Conservation (phyloP, 2,329 filamentous ascomycete species). For the Paraconiothyrium brasiliense region DNA sequence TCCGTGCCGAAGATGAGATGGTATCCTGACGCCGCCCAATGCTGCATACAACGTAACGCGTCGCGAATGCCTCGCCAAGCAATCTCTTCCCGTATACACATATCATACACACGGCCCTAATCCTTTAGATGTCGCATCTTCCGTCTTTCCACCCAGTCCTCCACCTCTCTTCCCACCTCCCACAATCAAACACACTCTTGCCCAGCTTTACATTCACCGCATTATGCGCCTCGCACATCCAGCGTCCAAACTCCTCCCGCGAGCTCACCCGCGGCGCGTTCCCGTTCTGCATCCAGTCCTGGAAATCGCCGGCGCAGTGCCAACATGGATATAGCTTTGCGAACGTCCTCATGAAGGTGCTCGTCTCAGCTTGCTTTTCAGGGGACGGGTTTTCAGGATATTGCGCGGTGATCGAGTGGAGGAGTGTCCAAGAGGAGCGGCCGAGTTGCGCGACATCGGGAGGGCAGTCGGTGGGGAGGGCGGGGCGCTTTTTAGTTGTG, state of each 20-base stretch:
- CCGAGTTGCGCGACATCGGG: slow-evolving; percentile 89
- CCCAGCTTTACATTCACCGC: slow-evolving; percentile 89
- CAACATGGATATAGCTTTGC: slow-evolving; percentile 93
- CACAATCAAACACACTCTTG: slow-evolving; percentile 90
- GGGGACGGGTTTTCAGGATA: slow-evolving; percentile 78
- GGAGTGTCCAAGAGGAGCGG: slow-evolving; percentile 88
- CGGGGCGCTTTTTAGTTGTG: slow-evolving; percentile 44
- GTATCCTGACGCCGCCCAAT: slow-evolving; percentile 21
- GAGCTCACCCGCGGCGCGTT: slow-evolving; percentile 71
- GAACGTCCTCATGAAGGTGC: slow-evolving; percentile 81
- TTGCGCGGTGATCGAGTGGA: slow-evolving; percentile 88
- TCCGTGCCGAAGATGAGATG: slow-evolving; percentile 17
- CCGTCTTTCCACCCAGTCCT: slow-evolving; percentile 84
- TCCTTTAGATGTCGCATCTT: slow-evolving; percentile 64
- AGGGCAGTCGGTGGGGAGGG: slow-evolving; percentile 74
- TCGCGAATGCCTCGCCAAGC: slow-evolving; percentile 13
- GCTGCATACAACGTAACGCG: slow-evolving; percentile 1
- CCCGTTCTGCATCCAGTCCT: slow-evolving; percentile 74
- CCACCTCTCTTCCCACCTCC: slow-evolving; percentile 93
- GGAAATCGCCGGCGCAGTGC: slow-evolving; percentile 93
- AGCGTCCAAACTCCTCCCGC: slow-evolving; percentile 76
- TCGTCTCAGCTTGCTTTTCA: slow-evolving; percentile 77
- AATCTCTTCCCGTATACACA: not conserved
- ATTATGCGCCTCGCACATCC: slow-evolving; percentile 89
- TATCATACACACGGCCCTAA: not conserved